Evolutionary conservation across 306 rosid species (phyloP).

Genomic region (Pterocarpus macrocarpus): DNA sequence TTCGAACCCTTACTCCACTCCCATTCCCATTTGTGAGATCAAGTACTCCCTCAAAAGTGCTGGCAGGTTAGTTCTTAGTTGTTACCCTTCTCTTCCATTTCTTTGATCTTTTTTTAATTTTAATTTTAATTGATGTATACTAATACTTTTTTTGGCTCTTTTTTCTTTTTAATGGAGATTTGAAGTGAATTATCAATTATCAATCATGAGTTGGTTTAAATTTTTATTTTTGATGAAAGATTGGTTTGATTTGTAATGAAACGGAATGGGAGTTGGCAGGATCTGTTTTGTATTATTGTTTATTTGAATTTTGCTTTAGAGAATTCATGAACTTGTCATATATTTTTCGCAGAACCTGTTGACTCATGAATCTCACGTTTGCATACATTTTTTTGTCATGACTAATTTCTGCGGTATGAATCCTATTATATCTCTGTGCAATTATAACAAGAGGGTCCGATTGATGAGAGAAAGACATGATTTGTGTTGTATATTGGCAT

Average conservation of each 20-base stretch:
- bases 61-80: constrained; percentile 36
- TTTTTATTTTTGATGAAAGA: background rate
- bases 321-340: background rate
- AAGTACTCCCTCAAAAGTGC: constrained; percentile 75
- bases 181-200: background rate
- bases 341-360: background rate
- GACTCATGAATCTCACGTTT: background rate
- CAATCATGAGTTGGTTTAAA: no score
- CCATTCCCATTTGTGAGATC: constrained; percentile 88
- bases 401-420: no score
- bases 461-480: no score
- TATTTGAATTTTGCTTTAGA: background rate
- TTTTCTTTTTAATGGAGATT: no score
- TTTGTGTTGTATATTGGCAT: no score
- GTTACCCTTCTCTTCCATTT: background rate
- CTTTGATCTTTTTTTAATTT: background rate
- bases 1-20: constrained; percentile 62
- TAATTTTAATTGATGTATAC: background rate
- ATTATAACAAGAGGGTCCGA: no score
- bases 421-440: no score
- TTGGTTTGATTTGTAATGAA: background rate
- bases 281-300: background rate
- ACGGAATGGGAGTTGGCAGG: background rate
- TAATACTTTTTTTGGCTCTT: no score
- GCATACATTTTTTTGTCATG: background rate